Evolutionary conservation across 768 basidiomycete species (phyloP).

Genomic region (Coprinopsis strossmayeri): DNA sequence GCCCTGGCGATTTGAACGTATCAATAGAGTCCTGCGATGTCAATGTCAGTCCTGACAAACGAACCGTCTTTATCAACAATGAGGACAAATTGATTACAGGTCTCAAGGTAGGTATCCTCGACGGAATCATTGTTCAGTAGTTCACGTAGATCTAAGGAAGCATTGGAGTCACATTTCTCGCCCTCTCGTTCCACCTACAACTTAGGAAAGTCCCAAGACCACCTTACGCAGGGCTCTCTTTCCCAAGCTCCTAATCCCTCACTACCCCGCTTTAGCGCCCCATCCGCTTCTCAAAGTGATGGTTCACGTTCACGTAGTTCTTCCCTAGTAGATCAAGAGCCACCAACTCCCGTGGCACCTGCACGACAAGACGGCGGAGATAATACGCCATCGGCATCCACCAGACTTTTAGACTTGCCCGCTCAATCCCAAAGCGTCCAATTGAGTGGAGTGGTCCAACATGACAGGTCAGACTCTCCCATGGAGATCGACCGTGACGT

Average conservation of each 20-base stretch:
- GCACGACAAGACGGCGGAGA: too few species aligned
- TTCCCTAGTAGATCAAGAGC: background rate
- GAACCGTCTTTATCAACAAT: conserved; percentile 88
- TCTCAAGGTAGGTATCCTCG: conserved; percentile 54
- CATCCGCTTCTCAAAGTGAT: background rate
- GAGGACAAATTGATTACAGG: conserved; percentile 74
- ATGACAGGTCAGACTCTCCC: background rate
- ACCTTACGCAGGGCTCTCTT: background rate
- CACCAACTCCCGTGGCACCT: too few species aligned
- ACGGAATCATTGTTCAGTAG: background rate
- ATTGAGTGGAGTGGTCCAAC: too few species aligned
- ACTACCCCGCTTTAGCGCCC: background rate
- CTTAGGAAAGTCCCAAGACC: conserved; percentile 24
- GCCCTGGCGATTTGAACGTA: background rate
- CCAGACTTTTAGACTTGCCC: too few species aligned
- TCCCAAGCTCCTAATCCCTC: background rate
- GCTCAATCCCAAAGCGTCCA: too few species aligned
- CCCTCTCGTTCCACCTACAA: conserved; percentile 70
- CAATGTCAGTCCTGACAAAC: conserved; percentile 94
- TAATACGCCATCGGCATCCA: too few species aligned
- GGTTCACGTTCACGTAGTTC: background rate
- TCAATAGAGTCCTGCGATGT: conserved; percentile 73
- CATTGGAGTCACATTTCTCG: conserved; percentile 63
- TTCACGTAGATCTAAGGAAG: conserved; percentile 32
- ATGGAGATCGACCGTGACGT: background rate